These are phyloP conservation scores for Cruciata laevipes DNA, from an alignment of 257 asterid genomes.

Conservation along the genomic window DNA sequence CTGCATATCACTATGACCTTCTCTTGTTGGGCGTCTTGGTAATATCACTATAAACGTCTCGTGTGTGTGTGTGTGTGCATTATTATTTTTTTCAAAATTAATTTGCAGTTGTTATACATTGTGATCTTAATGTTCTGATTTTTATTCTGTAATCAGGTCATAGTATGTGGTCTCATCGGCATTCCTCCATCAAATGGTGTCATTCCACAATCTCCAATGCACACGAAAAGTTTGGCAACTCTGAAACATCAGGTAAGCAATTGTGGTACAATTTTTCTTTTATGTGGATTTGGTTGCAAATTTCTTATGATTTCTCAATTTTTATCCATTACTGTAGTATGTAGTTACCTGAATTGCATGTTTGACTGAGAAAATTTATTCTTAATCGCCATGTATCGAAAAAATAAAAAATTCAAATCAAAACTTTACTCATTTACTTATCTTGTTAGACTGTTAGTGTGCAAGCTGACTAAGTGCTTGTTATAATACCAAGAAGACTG, in stretches of 20 bases:
- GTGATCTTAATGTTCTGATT: background rate
- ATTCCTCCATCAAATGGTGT: slow-evolving; percentile 99
- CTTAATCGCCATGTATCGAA: background rate
- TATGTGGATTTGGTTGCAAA: background rate
- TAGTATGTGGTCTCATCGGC: slow-evolving; percentile 88
- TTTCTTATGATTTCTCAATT: background rate
- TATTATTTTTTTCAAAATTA: background rate
- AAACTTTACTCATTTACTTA: background rate
- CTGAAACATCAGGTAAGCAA: slow-evolving; percentile 84
- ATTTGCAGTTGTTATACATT: background rate
- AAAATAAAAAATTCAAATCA: background rate
- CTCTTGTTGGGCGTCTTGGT: slow-evolving; percentile 95
- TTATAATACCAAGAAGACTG: background rate
- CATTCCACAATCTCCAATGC: slow-evolving; percentile 99
- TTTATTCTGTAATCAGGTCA: slow-evolving; percentile 40
- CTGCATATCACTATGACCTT: slow-evolving; percentile 92
- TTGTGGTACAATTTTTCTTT: background rate
- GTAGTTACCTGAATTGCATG: background rate
- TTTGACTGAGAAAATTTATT: background rate
- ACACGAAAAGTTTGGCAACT: slow-evolving; percentile 91
- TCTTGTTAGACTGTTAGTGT: too few relatives aligned
- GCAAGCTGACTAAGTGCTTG: background rate
- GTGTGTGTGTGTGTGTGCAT: background rate
- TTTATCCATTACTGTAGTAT: background rate
- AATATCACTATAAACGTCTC: slow-evolving; percentile 2